Percentiles rank a stretch among this genome's conserved stretches.
These are phyloP conservation scores for Cicer judaicum DNA, from an alignment of 306 rosid species.

Conservation along the genomic window DNA sequence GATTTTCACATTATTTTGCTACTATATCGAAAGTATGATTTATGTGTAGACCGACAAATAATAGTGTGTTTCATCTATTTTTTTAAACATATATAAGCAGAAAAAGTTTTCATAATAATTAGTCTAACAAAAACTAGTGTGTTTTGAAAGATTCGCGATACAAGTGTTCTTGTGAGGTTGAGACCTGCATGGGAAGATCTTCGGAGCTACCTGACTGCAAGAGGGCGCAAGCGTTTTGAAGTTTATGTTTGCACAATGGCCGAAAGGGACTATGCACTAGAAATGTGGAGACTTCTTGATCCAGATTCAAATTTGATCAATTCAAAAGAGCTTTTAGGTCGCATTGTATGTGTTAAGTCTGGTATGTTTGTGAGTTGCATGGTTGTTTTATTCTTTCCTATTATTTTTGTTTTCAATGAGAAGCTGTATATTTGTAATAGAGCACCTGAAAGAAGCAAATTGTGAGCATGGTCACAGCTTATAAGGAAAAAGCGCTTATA, in stretches of 20 bases:
- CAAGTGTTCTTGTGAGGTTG: conserved; percentile 98
- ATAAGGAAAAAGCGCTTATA: not conserved
- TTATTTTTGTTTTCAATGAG: conserved; percentile 36
- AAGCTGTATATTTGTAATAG: conserved; percentile 17
- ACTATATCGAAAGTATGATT: conserved; percentile 13
- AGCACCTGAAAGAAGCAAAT: conserved; percentile 17
- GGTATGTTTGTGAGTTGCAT: conserved; percentile 76
- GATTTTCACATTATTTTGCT: conserved; percentile 20
- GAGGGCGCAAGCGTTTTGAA: conserved; percentile 99
- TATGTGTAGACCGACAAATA: conserved; percentile 10
- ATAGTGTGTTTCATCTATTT: conserved; percentile 26
- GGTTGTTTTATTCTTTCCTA: conserved; percentile 32
- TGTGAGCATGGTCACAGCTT: conserved; percentile 9
- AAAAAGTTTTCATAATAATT: conserved; percentile 23
- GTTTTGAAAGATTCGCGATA: conserved; percentile 83
- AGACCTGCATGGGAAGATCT: conserved; percentile 99
- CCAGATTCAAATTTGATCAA: conserved; percentile 95
- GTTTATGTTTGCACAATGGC: conserved; percentile 99
- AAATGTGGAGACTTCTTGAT: conserved; percentile 99
- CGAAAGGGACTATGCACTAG: conserved; percentile 98
- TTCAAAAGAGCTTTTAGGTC: conserved; percentile 79
- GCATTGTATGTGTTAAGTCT: conserved; percentile 96
- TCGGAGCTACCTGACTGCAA: conserved; percentile 91
- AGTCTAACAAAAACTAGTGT: conserved; percentile 40
- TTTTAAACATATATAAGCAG: conserved; percentile 9